These are phyloP conservation scores for Pseudocercospora ulei DNA, from an alignment of 2,329 filamentous ascomycete genomes.

Conservation along the genomic window DNA sequence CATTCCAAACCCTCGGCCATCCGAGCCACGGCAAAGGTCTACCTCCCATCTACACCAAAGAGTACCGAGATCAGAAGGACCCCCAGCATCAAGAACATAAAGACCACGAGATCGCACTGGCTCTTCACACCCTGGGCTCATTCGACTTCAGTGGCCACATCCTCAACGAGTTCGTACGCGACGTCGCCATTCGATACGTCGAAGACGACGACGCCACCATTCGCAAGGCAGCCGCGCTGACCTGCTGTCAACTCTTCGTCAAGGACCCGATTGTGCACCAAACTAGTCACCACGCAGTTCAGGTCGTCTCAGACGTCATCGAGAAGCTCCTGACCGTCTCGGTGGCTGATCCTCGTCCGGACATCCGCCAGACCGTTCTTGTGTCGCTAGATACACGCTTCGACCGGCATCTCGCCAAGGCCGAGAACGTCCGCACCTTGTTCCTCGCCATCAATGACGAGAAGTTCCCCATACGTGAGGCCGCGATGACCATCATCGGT, in stretches of 20 bases:
- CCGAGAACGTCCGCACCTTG: slow-evolving; percentile 89
- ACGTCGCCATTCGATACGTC: slow-evolving; percentile 96
- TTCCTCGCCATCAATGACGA: slow-evolving; percentile 96
- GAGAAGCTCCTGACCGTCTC: slow-evolving; percentile 92
- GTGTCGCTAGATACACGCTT: slow-evolving; percentile 86
- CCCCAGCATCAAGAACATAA: slow-evolving; percentile 67
- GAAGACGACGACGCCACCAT: slow-evolving; percentile 93
- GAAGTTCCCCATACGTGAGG: slow-evolving; percentile 82
- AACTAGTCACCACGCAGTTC: slow-evolving; percentile 90
- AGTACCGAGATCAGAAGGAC: slow-evolving; percentile 68
- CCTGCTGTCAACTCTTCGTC: slow-evolving; percentile 95
- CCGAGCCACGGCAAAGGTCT: slow-evolving; percentile 75
- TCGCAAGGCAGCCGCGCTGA: slow-evolving; percentile 85
- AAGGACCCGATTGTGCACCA: slow-evolving; percentile 96
- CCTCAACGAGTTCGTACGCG: slow-evolving; percentile 94
- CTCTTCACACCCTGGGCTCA: slow-evolving; percentile 89
- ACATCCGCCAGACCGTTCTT: slow-evolving; percentile 80
- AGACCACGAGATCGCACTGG: slow-evolving; percentile 82
- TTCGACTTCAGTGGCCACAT: slow-evolving; percentile 92
- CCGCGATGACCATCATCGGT: slow-evolving; percentile 91
- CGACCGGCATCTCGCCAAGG: slow-evolving; percentile 90
- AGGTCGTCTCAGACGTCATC: slow-evolving; percentile 95
- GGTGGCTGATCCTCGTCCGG: slow-evolving; percentile 77
- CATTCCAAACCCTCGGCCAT: slow-evolving; percentile 84
- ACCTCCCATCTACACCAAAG: slow-evolving; percentile 62